phyloP scores from a whole-genome alignment of 78 protist species.

The Dictyostelium purpureum region DNA sequence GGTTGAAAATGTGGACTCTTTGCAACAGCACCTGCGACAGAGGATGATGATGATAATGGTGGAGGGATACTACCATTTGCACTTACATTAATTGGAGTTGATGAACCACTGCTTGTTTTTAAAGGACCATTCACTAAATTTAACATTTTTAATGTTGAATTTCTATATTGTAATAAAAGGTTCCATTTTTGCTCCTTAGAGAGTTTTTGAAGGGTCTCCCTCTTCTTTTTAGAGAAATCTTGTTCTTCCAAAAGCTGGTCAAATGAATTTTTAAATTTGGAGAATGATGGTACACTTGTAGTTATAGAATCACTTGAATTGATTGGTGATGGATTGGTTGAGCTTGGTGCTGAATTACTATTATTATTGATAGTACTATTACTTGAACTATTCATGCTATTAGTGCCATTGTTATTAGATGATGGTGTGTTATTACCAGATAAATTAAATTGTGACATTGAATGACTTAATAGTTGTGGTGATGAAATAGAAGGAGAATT shows the following conservation, averaged over 20 bases:
- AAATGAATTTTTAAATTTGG: slow-evolving; percentile 17
- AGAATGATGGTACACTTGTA: slow-evolving; percentile 18
- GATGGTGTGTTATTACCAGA: neutral
- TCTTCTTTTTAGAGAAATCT: slow-evolving; percentile 30
- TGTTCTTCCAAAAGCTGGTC: slow-evolving; percentile 30
- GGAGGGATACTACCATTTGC: neutral
- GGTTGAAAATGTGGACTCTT: neutral
- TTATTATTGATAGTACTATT: too few relatives aligned
- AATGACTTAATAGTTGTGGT: slow-evolving; percentile 1
- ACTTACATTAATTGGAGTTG: neutral
- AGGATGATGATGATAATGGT: neutral
- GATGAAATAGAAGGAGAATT: neutral
- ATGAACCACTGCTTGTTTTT: neutral
- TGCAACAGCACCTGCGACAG: neutral
- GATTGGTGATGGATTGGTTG: slow-evolving; percentile 1
- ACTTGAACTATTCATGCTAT: too few relatives aligned
- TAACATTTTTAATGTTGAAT: slow-evolving; percentile 25
- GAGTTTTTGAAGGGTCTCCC: slow-evolving; percentile 13
- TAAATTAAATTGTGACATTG: neutral
- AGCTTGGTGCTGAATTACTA: too few relatives aligned
- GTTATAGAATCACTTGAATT: neutral
- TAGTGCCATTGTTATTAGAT: neutral
- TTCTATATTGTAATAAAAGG: slow-evolving; percentile 25
- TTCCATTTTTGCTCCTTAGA: slow-evolving; percentile 42
- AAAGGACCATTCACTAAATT: neutral